These are phyloP conservation scores for Monosporozyma yasuniensis DNA, from an alignment of 805 yeast genomes.

Conservation along the genomic window DNA sequence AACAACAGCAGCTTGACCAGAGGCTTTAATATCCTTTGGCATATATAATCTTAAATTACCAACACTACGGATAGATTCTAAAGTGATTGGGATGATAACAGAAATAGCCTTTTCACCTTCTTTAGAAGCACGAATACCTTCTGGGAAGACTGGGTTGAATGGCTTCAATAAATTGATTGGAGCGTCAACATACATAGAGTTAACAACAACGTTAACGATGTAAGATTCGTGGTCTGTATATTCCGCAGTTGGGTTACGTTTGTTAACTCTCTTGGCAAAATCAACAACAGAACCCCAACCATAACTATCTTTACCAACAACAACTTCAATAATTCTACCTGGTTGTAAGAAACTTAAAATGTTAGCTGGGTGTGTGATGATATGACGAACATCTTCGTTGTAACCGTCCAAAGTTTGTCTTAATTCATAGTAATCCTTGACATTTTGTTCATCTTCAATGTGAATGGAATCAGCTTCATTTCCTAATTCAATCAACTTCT, in stretches of 20 bases:
- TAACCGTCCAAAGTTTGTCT: constrained; percentile 63
- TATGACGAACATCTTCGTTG: constrained; percentile 65
- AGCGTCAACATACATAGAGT: constrained; percentile 68
- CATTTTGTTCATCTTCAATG: constrained; percentile 64
- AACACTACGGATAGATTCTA: constrained; percentile 63
- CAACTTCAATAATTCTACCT: constrained; percentile 74
- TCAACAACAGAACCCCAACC: constrained; percentile 95
- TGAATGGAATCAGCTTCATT: constrained; percentile 39
- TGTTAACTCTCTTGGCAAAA: constrained; percentile 60
- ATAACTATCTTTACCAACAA: constrained; percentile 52
- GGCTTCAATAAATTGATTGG: constrained; percentile 77
- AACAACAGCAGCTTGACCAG: constrained; percentile 51
- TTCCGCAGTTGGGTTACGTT: constrained; percentile 46
- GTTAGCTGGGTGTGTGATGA: constrained; percentile 87
- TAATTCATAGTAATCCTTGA: constrained; percentile 77
- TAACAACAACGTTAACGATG: constrained; percentile 75
- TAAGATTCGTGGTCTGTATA: constrained; percentile 84
- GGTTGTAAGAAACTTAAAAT: constrained; percentile 75
- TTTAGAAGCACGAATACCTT: constrained; percentile 78
- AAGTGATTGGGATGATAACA: constrained; percentile 77
- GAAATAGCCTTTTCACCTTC: constrained; percentile 63
- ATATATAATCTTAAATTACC: constrained; percentile 74
- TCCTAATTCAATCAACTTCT: constrained; percentile 47
- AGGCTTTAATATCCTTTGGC: constrained; percentile 64
- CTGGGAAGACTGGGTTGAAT: constrained; percentile 68